These are phyloP conservation scores for Puccinellia tenuiflora DNA, from an alignment of 176 grass and related monocot genomes.

Conservation along the genomic window DNA sequence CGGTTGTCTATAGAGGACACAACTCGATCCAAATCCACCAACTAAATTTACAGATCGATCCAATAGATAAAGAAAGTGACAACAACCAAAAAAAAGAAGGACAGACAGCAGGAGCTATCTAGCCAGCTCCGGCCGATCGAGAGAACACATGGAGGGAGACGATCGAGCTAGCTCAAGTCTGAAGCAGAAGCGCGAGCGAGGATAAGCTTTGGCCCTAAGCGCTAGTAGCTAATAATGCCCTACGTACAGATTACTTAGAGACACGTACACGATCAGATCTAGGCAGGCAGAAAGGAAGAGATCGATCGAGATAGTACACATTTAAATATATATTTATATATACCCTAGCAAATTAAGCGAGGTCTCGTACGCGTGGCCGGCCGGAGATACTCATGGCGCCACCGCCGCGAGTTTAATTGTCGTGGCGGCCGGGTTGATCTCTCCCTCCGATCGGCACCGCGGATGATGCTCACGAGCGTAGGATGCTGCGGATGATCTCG, in stretches of 20 bases:
- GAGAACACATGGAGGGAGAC: slow-evolving; percentile 9
- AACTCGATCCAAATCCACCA: slow-evolving; percentile 75
- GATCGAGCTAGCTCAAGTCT: slow-evolving; percentile 23
- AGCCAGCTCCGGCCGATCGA: not conserved
- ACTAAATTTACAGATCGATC: slow-evolving; percentile 51
- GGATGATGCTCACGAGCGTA: slow-evolving; percentile 45
- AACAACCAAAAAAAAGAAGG: slow-evolving; percentile 11
- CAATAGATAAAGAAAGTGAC: not conserved
- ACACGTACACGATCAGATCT: slow-evolving; percentile 31
- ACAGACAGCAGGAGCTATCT: not conserved
- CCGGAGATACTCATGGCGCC: not conserved
- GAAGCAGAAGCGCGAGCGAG: not conserved
- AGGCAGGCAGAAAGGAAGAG: slow-evolving; percentile 8
- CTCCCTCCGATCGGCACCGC: not conserved
- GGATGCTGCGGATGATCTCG: slow-evolving; percentile 88
- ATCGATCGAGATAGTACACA: slow-evolving; percentile 12
- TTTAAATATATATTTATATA: slow-evolving; percentile 26
- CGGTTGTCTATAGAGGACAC: slow-evolving; percentile 78
- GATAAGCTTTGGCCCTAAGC: slow-evolving; percentile 56
- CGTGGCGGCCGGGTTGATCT: not conserved
- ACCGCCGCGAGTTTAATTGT: not conserved
- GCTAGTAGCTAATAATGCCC: slow-evolving; percentile 40
- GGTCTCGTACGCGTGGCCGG: slow-evolving; percentile 1
- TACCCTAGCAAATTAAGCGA: slow-evolving; percentile 41
- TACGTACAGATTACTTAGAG: slow-evolving; percentile 20